Percentiles rank a stretch among this genome's conserved stretches.
phyloP scores from a whole-genome alignment of 345 rosid species.

The Pistacia integerrima region DNA sequence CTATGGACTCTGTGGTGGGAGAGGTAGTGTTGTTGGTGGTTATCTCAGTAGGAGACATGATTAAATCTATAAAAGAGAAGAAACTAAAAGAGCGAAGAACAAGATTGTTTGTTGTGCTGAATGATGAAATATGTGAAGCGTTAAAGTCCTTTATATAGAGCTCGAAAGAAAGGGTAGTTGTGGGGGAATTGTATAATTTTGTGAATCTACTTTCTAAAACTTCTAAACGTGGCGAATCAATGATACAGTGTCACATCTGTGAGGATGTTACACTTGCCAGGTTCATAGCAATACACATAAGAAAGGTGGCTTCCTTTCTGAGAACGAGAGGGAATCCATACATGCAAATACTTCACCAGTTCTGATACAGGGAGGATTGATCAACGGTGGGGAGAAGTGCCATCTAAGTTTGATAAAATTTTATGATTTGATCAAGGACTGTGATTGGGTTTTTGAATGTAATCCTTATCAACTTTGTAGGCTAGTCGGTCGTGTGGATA shows the following conservation, averaged over 20 bases:
- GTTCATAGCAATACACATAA: slow-evolving; percentile 12
- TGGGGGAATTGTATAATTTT: not conserved
- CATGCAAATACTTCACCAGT: not conserved
- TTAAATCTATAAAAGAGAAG: not conserved
- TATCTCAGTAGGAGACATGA: slow-evolving; percentile 21
- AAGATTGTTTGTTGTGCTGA: not conserved
- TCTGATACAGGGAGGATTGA: not conserved
- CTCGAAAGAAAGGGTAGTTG: not conserved
- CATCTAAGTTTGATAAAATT: not conserved
- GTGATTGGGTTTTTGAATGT: not conserved
- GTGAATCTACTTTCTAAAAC: not conserved
- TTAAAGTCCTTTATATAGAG: slow-evolving; percentile 25
- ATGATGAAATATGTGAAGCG: slow-evolving; percentile 7
- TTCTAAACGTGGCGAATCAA: slow-evolving; percentile 16
- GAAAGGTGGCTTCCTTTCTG: not conserved
- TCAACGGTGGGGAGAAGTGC: not conserved
- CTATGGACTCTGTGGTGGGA: not conserved
- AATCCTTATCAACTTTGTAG: slow-evolving; percentile 14
- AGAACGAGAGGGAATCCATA: not conserved
- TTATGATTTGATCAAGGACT: not conserved
- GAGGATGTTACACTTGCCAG: slow-evolving; percentile 19
- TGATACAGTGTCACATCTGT: not conserved
- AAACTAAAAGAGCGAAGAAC: not conserved
- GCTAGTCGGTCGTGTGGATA: slow-evolving; percentile 20
- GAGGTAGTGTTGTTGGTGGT: too few relatives aligned